Base-by-base conservation (phyloP, 768 basidiomycete species). In the Cystobasidium ongulense region DNA sequence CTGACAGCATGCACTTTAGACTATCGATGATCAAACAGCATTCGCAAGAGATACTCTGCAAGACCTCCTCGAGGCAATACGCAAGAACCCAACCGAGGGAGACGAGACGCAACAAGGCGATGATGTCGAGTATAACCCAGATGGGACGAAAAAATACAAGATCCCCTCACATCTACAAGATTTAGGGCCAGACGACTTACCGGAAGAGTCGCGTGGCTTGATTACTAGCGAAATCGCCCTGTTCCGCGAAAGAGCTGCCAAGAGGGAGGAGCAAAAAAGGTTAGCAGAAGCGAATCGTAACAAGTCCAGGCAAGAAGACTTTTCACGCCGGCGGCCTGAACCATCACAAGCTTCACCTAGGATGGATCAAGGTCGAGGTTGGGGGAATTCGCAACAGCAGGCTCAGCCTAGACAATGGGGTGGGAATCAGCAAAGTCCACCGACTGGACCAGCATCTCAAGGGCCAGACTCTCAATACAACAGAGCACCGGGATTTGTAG, bases 211-310 rank as follows among this genome's bases (percentile, higher is more conserved):
- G 78, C 89, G 95, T 39, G 92, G 90, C 4, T 88, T 93, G 67
- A 93, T 98, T 75, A 90, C 97, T 75, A 91, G 90, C 35, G 93
- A 97, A 80, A 99, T 99, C 75, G 92, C 93, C 0, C 89, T 92
- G 77, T 99, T 99, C 82, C 87, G 96, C 73, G 93, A 97, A 82
- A 87, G 91, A 25, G 91, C 93, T 0, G 92, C 91, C 10, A 94
- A 93, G 82, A 84, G 90, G 39, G 92, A 94, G 79, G 86, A 90
- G 23, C 92, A 95, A 81, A 93, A 94, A 82, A 82, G 92, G 93
- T 80, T 57, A 62, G 62, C 76, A 79, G 75, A 80, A 80, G 52
- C 38, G 18, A 52, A 53, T 29, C 38, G 64, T 5, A 35, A 72
- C 25, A 33, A 43, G 38, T 15, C 73, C 1, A 23, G 63, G 13